Conservation (phyloP, 2,329 filamentous ascomycete species). For the Orbilia quercus region DNA sequence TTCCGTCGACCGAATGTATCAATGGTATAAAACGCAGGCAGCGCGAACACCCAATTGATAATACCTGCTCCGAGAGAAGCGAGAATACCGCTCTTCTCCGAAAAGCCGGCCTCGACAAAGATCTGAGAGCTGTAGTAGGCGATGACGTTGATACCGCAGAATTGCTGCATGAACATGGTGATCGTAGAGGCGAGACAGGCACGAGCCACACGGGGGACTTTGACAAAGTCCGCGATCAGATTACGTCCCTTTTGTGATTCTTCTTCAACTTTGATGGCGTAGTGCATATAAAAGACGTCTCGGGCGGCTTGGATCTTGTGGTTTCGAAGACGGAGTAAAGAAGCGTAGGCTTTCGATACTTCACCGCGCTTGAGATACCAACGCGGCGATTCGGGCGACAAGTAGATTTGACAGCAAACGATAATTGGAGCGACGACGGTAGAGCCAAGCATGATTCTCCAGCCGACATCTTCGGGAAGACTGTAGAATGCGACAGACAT, state of each 20-base stretch:
- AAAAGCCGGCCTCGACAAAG: constrained; percentile 70
- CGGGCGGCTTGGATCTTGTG: constrained; percentile 70
- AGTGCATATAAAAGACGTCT: constrained; percentile 74
- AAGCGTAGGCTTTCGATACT: constrained; percentile 67
- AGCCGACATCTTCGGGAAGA: constrained; percentile 64
- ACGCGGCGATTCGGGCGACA: constrained; percentile 74
- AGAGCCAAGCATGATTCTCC: constrained; percentile 77
- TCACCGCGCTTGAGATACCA: constrained; percentile 71
- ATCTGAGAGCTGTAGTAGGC: constrained; percentile 73
- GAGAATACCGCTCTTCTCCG: constrained; percentile 67
- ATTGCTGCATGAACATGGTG: constrained; percentile 76
- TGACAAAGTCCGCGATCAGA: constrained; percentile 70
- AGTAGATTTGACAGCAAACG: constrained; percentile 71
- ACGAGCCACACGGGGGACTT: constrained; percentile 72
- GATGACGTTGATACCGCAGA: constrained; percentile 67
- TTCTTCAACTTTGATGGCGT: constrained; percentile 72
- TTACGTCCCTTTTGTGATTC: constrained; percentile 67
- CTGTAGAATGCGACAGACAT: constrained; percentile 61
- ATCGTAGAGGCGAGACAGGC: constrained; percentile 72
- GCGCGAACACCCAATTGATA: constrained; percentile 74
- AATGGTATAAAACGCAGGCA: constrained; percentile 74
- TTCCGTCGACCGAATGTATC: constrained; percentile 75
- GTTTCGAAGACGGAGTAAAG: constrained; percentile 68
- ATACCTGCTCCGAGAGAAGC: constrained; percentile 74
- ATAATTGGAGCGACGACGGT: constrained; percentile 73